These are phyloP conservation scores for Pyrenophora teres DNA, from an alignment of 2,329 filamentous ascomycete genomes.

Conservation along the genomic window DNA sequence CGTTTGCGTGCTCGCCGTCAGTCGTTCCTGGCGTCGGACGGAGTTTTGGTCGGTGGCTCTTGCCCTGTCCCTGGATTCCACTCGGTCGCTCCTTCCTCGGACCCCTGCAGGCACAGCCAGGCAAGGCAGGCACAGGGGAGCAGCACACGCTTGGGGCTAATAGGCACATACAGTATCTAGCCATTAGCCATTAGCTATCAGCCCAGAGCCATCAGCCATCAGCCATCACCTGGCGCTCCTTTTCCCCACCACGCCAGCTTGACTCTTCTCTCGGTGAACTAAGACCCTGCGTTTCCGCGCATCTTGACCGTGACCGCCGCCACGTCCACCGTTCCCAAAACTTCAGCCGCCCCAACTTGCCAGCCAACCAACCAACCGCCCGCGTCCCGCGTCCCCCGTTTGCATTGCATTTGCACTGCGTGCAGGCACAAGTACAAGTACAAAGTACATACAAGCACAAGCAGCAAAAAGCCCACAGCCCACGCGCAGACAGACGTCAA, in stretches of 20 bases:
- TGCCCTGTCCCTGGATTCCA: no score
- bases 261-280: not conserved
- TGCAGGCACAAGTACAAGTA: not conserved
- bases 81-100: slow-evolving; percentile 10
- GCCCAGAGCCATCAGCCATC: not conserved
- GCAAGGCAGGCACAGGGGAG: slow-evolving; percentile 5
- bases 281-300: slow-evolving; percentile 6
- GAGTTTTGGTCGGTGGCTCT: not conserved
- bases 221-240: not conserved
- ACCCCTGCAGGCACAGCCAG: slow-evolving; percentile 8
- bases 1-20: not conserved
- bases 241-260: slow-evolving; percentile 13
- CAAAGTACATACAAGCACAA: no score
- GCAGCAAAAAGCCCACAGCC: not conserved
- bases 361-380: no score
- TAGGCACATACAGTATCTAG: slow-evolving; percentile 1
- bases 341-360: not conserved
- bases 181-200: not conserved
- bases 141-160: slow-evolving; percentile 5
- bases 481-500: slow-evolving; percentile 4
- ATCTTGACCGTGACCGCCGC: not conserved
- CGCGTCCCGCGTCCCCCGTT: not conserved
- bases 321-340: not conserved
- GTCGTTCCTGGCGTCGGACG: slow-evolving; percentile 1
- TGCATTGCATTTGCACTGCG: not conserved